A percentile compares a stretch with the other conserved stretches of the same genome.
Conservation (phyloP, 192 early-diverging fungal species). For the Entomortierella parvispora region DNA sequence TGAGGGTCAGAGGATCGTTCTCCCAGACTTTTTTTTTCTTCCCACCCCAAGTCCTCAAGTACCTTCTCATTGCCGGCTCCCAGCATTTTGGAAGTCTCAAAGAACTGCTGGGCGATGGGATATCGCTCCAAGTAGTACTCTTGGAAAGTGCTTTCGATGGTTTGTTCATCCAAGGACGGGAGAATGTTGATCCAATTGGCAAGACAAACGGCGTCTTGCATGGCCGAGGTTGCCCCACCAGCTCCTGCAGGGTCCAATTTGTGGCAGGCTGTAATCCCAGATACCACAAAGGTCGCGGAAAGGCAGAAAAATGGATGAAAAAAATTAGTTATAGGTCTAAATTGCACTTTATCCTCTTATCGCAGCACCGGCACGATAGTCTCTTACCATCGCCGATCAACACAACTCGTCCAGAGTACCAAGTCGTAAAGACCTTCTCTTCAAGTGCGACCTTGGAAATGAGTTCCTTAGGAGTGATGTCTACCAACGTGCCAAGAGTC, state of each 20-base stretch:
- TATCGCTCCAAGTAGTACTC: conserved; percentile 2
- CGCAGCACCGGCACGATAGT: no score
- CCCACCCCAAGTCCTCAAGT: neutral
- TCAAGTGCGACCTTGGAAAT: conserved; percentile 6
- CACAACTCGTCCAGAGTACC: neutral
- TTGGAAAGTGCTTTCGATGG: neutral
- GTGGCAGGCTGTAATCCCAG: neutral
- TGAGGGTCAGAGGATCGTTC: no score
- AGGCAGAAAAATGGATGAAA: neutral
- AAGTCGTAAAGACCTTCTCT: conserved; percentile 7
- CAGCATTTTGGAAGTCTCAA: neutral
- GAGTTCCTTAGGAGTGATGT: neutral
- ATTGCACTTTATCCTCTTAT: no score
- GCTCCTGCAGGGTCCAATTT: conserved; percentile 2
- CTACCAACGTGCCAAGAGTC: conserved; percentile 1
- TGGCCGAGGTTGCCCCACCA: neutral
- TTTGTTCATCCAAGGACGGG: neutral
- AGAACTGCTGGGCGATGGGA: neutral
- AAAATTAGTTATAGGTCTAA: no score
- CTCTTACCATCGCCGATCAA: conserved; percentile 9
- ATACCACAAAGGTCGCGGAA: neutral
- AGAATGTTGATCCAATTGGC: conserved; percentile 1
- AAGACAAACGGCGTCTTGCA: conserved; percentile 1
- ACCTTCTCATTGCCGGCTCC: no score
- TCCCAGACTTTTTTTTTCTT: neutral